Evolutionary conservation across 169 alveolate species (phyloP), one percentile per base, ranked within the genome.

Genomic region (Plasmodium billcollinsi): DNA sequence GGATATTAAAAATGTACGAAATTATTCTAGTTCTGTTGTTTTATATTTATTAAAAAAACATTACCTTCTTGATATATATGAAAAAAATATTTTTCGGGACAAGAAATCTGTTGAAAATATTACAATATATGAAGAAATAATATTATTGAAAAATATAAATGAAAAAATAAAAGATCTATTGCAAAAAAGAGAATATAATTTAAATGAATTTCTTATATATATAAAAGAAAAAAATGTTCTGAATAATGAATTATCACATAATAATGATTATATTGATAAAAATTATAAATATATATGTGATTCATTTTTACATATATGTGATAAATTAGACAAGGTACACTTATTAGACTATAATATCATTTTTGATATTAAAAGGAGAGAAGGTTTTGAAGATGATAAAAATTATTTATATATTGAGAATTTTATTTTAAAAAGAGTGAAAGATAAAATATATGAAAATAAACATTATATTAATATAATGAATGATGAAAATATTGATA

Each of bases 31-130:
- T 39, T 20, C n/a, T 6, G 83, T 83, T 3, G 70, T 83, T n/a
- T 72, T 83, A 69, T 83, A 69, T 61, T 69, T 83, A 52, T 47
- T 83, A 72, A 83, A 83, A 72, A 83, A 67, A 62, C 69, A 83
- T 54, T 83, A 29, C 11, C 69, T 83, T 20, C 21, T 83, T 24
- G 91, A 69, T 69, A 15, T 83, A 73, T 63, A 83, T 18, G 83
- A 83, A 43, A 63, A 67, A 18, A 26, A 59, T 52, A 69, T 83
- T 69, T 54, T 83, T 61, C 67, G 91, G 12, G 91, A 83, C 50
- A 56, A 83, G 39, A 83, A 49, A 49, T 69, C 65, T 39, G 73
- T 83, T 54, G 80, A 61, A 12, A 50, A 54, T 56, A 43, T 83
- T 54, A 50, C 5, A 18, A 21, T 39, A 14, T 83, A 20, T 59